Evolutionary conservation across 2,329 filamentous ascomycete species (phyloP).

Genomic region (Calycina herbarum): DNA sequence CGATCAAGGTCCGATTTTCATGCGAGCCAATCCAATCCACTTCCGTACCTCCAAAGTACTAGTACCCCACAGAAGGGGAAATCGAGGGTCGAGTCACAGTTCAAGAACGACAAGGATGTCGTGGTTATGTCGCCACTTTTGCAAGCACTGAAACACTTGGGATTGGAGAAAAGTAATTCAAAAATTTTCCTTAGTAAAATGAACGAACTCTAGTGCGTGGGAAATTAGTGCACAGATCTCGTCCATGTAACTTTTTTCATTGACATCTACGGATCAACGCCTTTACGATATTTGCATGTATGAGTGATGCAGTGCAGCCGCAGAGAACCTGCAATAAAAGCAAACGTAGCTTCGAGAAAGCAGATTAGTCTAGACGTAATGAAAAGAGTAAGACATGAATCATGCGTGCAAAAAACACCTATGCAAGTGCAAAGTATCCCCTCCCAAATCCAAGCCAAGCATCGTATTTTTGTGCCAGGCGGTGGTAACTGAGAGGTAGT

Average conservation of each 20-base stretch:
- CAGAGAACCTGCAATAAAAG: slow-evolving; percentile 16
- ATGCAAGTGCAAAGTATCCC: slow-evolving; percentile 23
- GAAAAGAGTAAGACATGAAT: slow-evolving; percentile 23
- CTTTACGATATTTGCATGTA: slow-evolving; percentile 28
- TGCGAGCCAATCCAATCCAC: background rate
- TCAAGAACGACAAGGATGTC: too few relatives aligned
- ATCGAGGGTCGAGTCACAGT: background rate
- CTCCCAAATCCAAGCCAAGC: slow-evolving; percentile 10
- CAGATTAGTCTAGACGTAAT: slow-evolving; percentile 37
- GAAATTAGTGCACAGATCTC: slow-evolving; percentile 4
- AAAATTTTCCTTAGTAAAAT: background rate
- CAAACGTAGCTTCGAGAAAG: slow-evolving; percentile 22
- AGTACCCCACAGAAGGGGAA: slow-evolving; percentile 3
- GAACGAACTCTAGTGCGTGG: background rate
- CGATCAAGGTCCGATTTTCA: background rate
- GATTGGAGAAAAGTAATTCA: background rate
- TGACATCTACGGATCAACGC: slow-evolving; percentile 33
- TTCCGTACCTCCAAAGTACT: background rate
- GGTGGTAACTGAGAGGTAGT: slow-evolving; percentile 11
- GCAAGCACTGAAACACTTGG: background rate
- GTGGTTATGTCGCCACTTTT: background rate
- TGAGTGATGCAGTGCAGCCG: slow-evolving; percentile 26
- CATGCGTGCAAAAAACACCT: slow-evolving; percentile 24
- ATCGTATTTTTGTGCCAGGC: slow-evolving; percentile 19
- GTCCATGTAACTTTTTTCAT: slow-evolving; percentile 20